Base-by-base conservation (phyloP, 768 basidiomycete genomes). In the Austroboletus eburneus region DNA sequence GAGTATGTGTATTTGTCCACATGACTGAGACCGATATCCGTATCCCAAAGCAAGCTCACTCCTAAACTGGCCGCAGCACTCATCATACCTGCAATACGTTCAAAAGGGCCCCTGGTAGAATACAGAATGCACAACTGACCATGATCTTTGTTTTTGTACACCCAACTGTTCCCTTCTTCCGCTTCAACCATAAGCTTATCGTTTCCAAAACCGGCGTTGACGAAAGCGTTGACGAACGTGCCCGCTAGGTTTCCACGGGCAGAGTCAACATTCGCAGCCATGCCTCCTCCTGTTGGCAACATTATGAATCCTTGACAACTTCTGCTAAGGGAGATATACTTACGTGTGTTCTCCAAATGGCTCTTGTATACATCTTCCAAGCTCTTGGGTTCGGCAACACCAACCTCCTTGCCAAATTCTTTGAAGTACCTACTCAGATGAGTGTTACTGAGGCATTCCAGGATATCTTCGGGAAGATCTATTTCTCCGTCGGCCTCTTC, bases 131-230 rank as follows among this genome's bases (percentile, higher is more conserved):
- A 14, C 39, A 13, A 61, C 75, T 18, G 48, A 85, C 94, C 96
- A 52, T 96, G 91, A 43, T 97, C 95, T 71, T 98, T 98, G 75
- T 98, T 98, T 78, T 98, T 98, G 76, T 98, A 99, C 48, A 99
- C 91, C 93, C 93, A 99, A 58, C 91, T 94, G 67, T 82, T 90
- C 13, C 96, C 95, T 59, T 96, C 94, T 49, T 92, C 89, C 2
- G 93, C 95, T 61, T 85, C 87, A 5, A 94, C 92, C 91, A 99
- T 95, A 44, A 99, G 78, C 65, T 96, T 97, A 66, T 99, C 96
- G 64, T 99, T 99, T 20, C 92, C 93, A 61, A 94, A 99, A 0
- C 95, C 96, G 36, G 93, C 95, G 60, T 99, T 99, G 43, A 97
- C 95, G 50, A 98, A 99, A 2, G 93, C 96, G 60, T 99, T 98